A percentile compares a stretch with the other conserved stretches of the same genome.
Evolutionary conservation across 2,329 filamentous ascomycete species (phyloP).

Genomic region (Zasmidium citrigriseum): DNA sequence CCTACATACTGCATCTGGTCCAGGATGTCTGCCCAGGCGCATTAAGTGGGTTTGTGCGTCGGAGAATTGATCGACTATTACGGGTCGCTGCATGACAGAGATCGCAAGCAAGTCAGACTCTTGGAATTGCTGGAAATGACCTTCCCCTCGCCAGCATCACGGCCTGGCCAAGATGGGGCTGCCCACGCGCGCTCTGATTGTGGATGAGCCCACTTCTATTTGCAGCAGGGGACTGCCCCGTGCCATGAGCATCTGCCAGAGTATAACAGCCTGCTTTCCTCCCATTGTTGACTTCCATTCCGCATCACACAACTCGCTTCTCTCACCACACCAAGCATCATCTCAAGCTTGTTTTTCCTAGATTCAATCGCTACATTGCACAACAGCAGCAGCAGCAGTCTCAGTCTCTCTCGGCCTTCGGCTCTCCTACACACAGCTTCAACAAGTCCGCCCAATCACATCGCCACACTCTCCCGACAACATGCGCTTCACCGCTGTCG

Average conservation of each 20-base stretch:
- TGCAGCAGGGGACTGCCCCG: slow-evolving; percentile 5
- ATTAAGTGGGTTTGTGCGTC: slow-evolving; percentile 3
- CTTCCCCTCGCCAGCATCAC: neutral
- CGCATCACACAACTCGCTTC: neutral
- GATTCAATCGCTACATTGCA: slow-evolving; percentile 7
- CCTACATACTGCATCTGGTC: slow-evolving; percentile 3
- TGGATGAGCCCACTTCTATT: slow-evolving; percentile 8
- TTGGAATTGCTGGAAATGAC: slow-evolving; percentile 1
- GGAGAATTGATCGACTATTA: slow-evolving; percentile 6
- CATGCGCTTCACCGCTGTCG: slow-evolving; percentile 25
- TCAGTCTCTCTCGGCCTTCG: neutral
- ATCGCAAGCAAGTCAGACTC: slow-evolving; percentile 4
- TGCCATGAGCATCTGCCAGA: neutral
- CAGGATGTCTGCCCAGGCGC: slow-evolving; percentile 1
- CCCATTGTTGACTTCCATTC: neutral
- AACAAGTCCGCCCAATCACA: slow-evolving; percentile 1
- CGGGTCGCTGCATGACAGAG: slow-evolving; percentile 9
- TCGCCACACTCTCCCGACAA: slow-evolving; percentile 10
- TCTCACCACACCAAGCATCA: neutral
- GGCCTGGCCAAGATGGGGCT: slow-evolving; percentile 4
- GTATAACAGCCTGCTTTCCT: neutral
- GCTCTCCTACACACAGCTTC: neutral
- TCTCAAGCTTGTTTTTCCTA: neutral
- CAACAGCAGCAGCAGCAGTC: neutral
- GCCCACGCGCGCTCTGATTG: neutral